phyloP scores from a whole-genome alignment of 495 filamentous ascomycete genomes.

The Xanthoparmelia taractica region DNA sequence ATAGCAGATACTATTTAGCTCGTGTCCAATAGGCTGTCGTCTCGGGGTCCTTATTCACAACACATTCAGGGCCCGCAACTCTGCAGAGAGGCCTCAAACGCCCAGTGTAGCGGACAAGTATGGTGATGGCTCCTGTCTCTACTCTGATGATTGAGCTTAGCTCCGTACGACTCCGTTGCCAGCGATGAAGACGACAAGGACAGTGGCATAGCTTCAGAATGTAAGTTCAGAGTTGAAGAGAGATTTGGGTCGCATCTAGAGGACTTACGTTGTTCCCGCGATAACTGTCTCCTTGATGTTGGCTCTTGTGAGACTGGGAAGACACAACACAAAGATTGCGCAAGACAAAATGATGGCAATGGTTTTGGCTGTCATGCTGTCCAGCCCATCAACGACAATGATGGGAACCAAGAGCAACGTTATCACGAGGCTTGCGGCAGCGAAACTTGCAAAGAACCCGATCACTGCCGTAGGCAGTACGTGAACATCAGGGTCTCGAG shows the following conservation, averaged over 20 bases:
- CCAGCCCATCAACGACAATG: constrained; percentile 27
- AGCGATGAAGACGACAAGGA: constrained; percentile 22
- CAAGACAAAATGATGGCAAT: constrained; percentile 29
- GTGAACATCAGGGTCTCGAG: constrained; percentile 26
- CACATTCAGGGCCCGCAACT: neutral
- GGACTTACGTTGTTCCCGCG: constrained; percentile 22
- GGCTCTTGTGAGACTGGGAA: constrained; percentile 20
- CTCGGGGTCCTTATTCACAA: neutral
- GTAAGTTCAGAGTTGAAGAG: neutral
- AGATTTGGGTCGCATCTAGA: neutral
- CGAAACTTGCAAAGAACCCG: constrained; percentile 19
- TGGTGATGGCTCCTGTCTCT: neutral
- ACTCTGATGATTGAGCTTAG: neutral
- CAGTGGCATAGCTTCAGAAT: constrained; percentile 19
- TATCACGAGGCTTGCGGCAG: constrained; percentile 27
- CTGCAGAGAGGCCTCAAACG: too few relatives aligned
- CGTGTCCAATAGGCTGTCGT: neutral
- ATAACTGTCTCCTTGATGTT: constrained; percentile 18
- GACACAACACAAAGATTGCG: constrained; percentile 10
- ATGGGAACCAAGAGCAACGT: constrained; percentile 31
- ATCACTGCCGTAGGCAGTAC: constrained; percentile 28
- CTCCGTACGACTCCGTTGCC: neutral
- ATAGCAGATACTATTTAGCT: neutral
- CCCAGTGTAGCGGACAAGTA: neutral
- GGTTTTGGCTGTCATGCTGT: constrained; percentile 24